These are phyloP conservation scores for Pochonia chlamydosporia DNA, from an alignment of 2,329 filamentous ascomycete genomes.

Conservation along the genomic window DNA sequence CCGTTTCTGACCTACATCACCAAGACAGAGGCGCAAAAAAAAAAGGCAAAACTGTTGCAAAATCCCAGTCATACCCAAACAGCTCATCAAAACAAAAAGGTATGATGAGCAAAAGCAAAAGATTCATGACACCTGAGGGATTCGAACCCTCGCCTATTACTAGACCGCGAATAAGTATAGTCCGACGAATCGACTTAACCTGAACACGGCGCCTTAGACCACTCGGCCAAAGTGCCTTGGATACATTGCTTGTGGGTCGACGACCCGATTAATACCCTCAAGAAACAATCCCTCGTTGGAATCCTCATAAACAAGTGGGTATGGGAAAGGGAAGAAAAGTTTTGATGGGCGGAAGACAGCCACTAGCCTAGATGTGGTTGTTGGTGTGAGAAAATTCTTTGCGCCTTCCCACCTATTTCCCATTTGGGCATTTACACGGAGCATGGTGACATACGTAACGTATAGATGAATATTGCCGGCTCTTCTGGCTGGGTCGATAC, in stretches of 20 bases:
- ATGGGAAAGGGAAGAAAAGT: no score
- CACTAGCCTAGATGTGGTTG: background rate
- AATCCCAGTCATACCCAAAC: background rate
- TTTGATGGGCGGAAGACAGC: no score
- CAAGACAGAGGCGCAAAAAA: background rate
- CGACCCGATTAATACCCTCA: background rate
- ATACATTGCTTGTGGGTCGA: conserved; percentile 4
- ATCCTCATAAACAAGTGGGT: no score
- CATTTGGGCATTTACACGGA: background rate
- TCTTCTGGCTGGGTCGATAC: no score
- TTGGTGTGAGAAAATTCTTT: background rate
- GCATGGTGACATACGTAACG: background rate
- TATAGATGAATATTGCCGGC: background rate
- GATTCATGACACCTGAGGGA: conserved; percentile 23
- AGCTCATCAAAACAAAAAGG: conserved; percentile 17
- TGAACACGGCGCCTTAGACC: conserved; percentile 14
- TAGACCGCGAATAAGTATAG: conserved; percentile 15
- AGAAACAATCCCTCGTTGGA: background rate
- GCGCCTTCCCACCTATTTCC: background rate
- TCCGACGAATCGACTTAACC: background rate
- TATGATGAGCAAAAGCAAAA: background rate
- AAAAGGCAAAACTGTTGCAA: background rate
- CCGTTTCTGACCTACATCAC: no score
- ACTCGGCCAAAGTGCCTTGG: conserved; percentile 21
- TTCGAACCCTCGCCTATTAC: conserved; percentile 25